Evolutionary conservation across 805 yeast genomes (phyloP).

Genomic region (Nakazawaea ishiwadae): DNA sequence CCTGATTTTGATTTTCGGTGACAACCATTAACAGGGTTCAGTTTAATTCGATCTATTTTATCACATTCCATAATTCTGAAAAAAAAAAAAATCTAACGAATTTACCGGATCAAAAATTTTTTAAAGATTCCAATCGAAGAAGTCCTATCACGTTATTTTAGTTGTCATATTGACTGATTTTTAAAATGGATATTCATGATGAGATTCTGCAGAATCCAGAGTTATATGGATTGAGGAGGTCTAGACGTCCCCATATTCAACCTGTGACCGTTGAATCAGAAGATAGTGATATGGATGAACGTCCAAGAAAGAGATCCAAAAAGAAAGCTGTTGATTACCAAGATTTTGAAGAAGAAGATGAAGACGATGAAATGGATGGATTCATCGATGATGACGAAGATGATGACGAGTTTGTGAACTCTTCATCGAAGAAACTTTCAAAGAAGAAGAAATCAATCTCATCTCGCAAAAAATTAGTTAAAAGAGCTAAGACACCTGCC

Average conservation of each 20-base stretch:
- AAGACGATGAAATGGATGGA: slow-evolving; percentile 14
- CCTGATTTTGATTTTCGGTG: too few species aligned
- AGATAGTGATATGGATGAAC: slow-evolving; percentile 27
- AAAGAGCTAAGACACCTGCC: slow-evolving; percentile 16
- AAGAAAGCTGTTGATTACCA: slow-evolving; percentile 18
- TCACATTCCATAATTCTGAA: neutral
- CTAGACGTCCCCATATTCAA: slow-evolving; percentile 54
- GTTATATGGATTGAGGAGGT: slow-evolving; percentile 77
- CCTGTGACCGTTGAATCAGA: slow-evolving; percentile 28
- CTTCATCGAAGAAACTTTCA: slow-evolving; percentile 13
- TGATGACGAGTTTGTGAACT: slow-evolving; percentile 26
- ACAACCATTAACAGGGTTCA: neutral
- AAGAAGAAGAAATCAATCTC: slow-evolving; percentile 19
- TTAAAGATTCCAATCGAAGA: neutral
- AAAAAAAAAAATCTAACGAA: neutral
- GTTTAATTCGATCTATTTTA: too few species aligned
- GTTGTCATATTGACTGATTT: too few species aligned
- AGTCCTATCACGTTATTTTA: too few species aligned
- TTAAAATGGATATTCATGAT: slow-evolving; percentile 31
- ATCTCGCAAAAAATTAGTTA: slow-evolving; percentile 18
- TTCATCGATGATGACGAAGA: slow-evolving; percentile 22
- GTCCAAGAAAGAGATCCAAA: slow-evolving; percentile 16
- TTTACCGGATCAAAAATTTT: neutral
- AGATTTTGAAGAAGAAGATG: slow-evolving; percentile 25
- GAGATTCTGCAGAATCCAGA: slow-evolving; percentile 71